Base-by-base conservation (phyloP, 2,329 filamentous ascomycete species). In the Colletotrichum gloeosporioides region DNA sequence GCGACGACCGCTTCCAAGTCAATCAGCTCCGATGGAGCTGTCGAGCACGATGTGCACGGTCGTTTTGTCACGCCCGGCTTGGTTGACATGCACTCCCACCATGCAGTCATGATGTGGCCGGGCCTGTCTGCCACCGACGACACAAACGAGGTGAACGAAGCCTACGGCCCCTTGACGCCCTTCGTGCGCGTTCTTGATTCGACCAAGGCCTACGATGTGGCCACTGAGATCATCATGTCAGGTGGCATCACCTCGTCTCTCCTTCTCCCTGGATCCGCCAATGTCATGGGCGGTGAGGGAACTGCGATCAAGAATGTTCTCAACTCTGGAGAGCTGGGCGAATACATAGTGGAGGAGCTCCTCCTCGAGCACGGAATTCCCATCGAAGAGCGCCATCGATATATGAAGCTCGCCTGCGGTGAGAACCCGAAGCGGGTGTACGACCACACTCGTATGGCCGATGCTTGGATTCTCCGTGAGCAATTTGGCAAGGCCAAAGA, bases 391-490 rank as follows among this genome's bases (percentile, higher is more conserved):
- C 82, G 85, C 5, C 79, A 78, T 25, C 78, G 84, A 34, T 87
- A 87, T 77, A 84, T 88, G 82, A 88, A 88, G 78, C 86, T 88
- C 83, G 87, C 87, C 1, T 86, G 86, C 76, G 87, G 87, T 10
- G 87, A 88, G 79, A 88, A 88, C 75, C 86, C 86, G n/a, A 85
- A 83, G 72, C 39, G 73, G 1, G 74, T 82, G 2, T 87, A 87
- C 77, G 79, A 79, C 6, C 84, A 87, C 65, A 85, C 82, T 4
- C 82, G 86, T 29, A 85, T 87, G 80, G 86, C 85, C 3, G 83
- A 85, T 73, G 83, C 85, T 2, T 87, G 82, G 80, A 79, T 83
- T 18, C 81, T 88, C 49, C 81, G 87, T 7, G 80, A 84, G 61
- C 86, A 86, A 61, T 82, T 87, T 62, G 82, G 81, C n/a, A 79